A percentile compares a stretch with the other conserved stretches of the same genome.
Evolutionary conservation across 495 filamentous ascomycete species (phyloP).

Genomic region (Letharia columbiana): DNA sequence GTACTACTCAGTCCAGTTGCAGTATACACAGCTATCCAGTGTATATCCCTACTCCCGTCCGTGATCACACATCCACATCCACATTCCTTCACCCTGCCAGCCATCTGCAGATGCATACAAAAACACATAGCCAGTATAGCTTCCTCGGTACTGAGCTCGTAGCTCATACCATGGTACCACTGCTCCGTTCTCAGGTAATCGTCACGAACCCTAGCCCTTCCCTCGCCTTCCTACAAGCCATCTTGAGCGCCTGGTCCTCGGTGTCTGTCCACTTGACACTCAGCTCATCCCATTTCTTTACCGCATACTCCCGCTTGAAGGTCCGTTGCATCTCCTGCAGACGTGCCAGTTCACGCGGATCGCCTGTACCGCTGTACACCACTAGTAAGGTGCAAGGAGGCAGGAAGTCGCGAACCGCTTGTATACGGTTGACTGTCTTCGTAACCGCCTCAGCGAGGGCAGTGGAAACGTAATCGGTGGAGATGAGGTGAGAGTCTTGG

Average conservation of each 20-base stretch:
- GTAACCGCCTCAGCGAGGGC: conserved; percentile 39
- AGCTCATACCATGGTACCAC: neutral
- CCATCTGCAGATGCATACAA: neutral
- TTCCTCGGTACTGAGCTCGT: neutral
- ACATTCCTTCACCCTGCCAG: neutral
- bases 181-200: conserved; percentile 47
- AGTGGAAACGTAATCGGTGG: conserved; percentile 17
- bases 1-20: neutral
- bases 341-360: conserved; percentile 68
- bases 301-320: conserved; percentile 67
- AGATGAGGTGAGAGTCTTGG: conserved; percentile 26
- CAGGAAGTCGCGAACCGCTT: conserved; percentile 61
- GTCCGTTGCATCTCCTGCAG: conserved; percentile 63
- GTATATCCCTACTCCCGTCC: neutral
- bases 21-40: neutral
- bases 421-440: conserved; percentile 49
- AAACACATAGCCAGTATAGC: neutral
- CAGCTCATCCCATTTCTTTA: conserved; percentile 79
- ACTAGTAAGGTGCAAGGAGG: conserved; percentile 80
- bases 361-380: conserved; percentile 81
- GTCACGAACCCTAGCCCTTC: conserved; percentile 74
- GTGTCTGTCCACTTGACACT: conserved; percentile 84
- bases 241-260: conserved; percentile 71
- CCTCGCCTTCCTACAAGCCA: conserved; percentile 60
- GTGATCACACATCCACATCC: neutral